These are phyloP conservation scores for Mytilinidion resinicola DNA, from an alignment of 495 filamentous ascomycete species.

Conservation along the genomic window DNA sequence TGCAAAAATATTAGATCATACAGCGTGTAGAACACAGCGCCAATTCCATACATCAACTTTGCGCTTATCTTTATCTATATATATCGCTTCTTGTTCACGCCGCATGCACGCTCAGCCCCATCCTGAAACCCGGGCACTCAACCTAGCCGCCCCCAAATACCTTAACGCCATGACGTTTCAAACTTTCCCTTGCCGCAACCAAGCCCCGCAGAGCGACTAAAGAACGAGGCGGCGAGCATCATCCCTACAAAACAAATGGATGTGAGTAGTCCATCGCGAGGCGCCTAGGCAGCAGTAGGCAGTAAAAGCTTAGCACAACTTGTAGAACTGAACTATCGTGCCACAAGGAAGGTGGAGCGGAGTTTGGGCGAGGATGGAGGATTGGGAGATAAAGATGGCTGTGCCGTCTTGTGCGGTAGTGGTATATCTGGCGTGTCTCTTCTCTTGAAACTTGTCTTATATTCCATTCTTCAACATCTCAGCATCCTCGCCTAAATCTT, in stretches of 20 bases:
- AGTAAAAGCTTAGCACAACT: neutral
- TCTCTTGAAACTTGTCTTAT: neutral
- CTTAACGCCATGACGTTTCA: neutral
- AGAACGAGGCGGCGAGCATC: neutral
- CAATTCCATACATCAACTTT: too few species aligned
- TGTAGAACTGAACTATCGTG: neutral
- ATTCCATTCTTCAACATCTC: neutral
- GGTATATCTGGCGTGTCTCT: neutral
- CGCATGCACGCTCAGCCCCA: too few species aligned
- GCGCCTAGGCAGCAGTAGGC: neutral
- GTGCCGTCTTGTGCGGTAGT: neutral
- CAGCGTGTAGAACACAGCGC: too few species aligned
- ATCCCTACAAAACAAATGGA: neutral
- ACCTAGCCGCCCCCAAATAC: too few species aligned
- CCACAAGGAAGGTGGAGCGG: neutral
- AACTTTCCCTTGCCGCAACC: neutral
- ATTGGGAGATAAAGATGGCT: neutral
- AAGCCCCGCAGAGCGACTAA: neutral
- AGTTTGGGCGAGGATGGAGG: neutral
- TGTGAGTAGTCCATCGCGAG: neutral
- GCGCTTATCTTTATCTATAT: too few species aligned
- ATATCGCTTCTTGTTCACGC: too few species aligned
- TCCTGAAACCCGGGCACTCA: too few species aligned
- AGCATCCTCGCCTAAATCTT: neutral
- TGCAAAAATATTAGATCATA: too few species aligned